phyloP scores from a whole-genome alignment of 2,329 filamentous ascomycete species.

The Monosporascus sp. region DNA sequence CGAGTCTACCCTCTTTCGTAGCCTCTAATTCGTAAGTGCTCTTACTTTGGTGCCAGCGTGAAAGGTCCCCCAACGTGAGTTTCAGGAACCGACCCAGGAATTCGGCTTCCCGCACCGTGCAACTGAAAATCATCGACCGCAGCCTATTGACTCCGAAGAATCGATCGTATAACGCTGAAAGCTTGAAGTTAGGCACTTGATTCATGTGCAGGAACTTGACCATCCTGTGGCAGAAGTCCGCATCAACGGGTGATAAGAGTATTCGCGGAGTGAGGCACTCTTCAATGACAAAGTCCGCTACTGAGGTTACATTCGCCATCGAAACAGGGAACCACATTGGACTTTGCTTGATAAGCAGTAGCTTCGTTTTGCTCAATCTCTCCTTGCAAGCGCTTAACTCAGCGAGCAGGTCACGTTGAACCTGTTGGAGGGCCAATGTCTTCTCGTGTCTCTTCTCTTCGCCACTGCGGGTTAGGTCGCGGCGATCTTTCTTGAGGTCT shows the following conservation, averaged over 20 bases:
- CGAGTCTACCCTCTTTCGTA: constrained; percentile 55
- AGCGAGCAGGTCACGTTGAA: constrained; percentile 63
- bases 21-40: constrained; percentile 77
- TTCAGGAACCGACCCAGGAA: constrained; percentile 89
- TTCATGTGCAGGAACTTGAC: constrained; percentile 82
- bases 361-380: constrained; percentile 60
- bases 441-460: constrained; percentile 63
- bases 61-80: constrained; percentile 73
- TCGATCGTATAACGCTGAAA: constrained; percentile 76
- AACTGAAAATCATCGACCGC: constrained; percentile 78
- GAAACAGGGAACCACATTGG: constrained; percentile 66
- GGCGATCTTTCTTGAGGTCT: constrained; percentile 64
- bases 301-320: constrained; percentile 55
- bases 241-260: constrained; percentile 77
- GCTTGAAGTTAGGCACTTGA: constrained; percentile 79
- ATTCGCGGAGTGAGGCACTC: constrained; percentile 89
- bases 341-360: constrained; percentile 66
- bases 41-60: constrained; percentile 77
- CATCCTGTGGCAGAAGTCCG: constrained; percentile 83
- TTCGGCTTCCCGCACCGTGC: constrained; percentile 85
- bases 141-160: constrained; percentile 81
- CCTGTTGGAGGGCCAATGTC: constrained; percentile 63
- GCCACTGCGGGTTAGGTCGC: constrained; percentile 64
- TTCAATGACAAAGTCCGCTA: constrained; percentile 77
- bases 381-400: constrained; percentile 69